Percentiles rank a stretch among this genome's conserved stretches.
These are phyloP conservation scores for Cardiospermum halicacabum DNA, from an alignment of 345 rosid species.

Conservation along the genomic window DNA sequence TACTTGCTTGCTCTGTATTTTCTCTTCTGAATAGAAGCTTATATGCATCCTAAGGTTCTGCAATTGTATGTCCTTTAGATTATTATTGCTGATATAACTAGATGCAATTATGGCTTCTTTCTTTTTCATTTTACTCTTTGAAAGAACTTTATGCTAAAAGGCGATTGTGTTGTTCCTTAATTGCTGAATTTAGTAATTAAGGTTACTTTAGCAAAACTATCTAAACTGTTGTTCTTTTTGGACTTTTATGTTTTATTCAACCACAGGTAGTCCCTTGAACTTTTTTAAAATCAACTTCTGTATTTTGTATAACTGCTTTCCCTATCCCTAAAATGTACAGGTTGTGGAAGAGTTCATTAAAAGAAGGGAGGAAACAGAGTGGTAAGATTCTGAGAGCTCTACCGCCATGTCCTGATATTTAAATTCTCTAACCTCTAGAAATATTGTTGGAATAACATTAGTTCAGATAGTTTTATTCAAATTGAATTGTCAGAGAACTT, in stretches of 20 bases:
- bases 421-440: background rate
- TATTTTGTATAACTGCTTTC: background rate
- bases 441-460: constrained; percentile 9
- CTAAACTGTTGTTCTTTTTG: background rate
- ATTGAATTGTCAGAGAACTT: background rate
- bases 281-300: background rate
- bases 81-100: background rate
- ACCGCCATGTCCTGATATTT: background rate
- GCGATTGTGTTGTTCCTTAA: background rate
- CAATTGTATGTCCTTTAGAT: background rate
- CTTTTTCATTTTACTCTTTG: background rate
- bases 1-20: background rate
- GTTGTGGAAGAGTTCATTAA: constrained; percentile 92
- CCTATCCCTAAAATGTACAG: constrained; percentile 38
- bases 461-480: background rate
- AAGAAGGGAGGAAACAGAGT: constrained; percentile 87
- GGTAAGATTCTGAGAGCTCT: constrained; percentile 35
- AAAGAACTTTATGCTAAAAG: background rate
- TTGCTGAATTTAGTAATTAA: background rate
- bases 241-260: too few species aligned
- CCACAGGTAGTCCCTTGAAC: background rate
- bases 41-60: background rate
- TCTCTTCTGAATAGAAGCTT: background rate
- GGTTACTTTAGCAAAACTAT: background rate
- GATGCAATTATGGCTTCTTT: background rate